phyloP scores from a whole-genome alignment of 2,329 filamentous ascomycete species.

The Hymenoscyphus fructigenus region DNA sequence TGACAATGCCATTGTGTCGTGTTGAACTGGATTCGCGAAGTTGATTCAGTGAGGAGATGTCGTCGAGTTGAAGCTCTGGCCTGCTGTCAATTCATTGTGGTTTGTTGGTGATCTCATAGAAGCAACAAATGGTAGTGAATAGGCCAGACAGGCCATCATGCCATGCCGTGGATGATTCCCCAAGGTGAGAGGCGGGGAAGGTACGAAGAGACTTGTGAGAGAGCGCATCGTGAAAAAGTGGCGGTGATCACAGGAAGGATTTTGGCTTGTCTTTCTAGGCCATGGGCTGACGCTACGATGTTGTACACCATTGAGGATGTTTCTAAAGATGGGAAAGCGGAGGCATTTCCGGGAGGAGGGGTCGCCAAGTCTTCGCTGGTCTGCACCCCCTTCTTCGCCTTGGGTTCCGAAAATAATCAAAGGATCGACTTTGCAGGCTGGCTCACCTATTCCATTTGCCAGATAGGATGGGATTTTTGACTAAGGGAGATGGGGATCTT shows the following conservation, averaged over 20 bases:
- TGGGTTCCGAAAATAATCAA: neutral
- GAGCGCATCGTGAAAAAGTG: neutral
- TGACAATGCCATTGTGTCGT: slow-evolving; percentile 1
- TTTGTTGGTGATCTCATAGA: neutral
- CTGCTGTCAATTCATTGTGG: neutral
- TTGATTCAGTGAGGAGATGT: neutral
- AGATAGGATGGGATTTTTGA: neutral
- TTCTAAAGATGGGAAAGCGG: neutral
- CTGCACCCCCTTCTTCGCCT: no score
- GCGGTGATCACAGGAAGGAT: neutral
- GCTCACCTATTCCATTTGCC: neutral
- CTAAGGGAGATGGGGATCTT: neutral
- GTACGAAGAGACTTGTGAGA: neutral
- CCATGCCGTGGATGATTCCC: neutral
- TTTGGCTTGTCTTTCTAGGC: neutral
- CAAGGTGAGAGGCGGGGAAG: neutral
- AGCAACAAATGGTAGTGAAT: neutral
- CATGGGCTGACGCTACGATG: neutral
- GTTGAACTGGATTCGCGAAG: neutral
- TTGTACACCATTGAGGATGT: neutral
- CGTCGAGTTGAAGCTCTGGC: neutral
- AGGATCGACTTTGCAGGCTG: neutral
- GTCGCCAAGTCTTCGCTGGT: neutral
- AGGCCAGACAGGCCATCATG: neutral
- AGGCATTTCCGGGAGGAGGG: neutral